phyloP scores from a whole-genome alignment of 2,329 filamentous ascomycete genomes.

The Tetracladium maxilliforme region DNA sequence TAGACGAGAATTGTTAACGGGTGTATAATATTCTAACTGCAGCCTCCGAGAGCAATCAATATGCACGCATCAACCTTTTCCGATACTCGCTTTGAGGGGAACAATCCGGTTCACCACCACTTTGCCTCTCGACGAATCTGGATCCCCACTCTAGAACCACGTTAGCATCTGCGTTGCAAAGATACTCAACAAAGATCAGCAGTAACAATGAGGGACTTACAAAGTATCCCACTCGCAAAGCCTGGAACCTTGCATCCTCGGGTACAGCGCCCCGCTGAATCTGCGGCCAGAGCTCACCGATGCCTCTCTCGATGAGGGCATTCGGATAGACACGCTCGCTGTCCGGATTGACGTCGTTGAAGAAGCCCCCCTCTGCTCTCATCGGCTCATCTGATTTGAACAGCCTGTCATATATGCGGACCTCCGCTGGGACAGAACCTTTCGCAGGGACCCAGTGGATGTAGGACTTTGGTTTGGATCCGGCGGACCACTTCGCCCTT shows the following conservation, averaged over 20 bases:
- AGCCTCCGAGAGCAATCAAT: too few relatives aligned
- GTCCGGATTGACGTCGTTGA: conserved; percentile 45
- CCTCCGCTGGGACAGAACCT: conserved; percentile 21
- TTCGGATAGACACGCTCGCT: conserved; percentile 41
- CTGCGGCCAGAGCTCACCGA: conserved; percentile 35
- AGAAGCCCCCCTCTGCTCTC: conserved; percentile 40
- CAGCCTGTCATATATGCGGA: conserved; percentile 43
- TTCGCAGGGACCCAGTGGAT: conserved; percentile 44
- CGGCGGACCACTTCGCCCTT: conserved; percentile 13
- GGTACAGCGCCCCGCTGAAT: conserved; percentile 43
- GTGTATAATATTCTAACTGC: too few relatives aligned
- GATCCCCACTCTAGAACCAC: too few relatives aligned
- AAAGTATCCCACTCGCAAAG: not conserved
- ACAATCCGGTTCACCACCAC: conserved; percentile 86
- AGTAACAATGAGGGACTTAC: too few relatives aligned
- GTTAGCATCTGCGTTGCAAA: too few relatives aligned
- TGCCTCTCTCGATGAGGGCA: conserved; percentile 45
- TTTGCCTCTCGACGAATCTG: conserved; percentile 62
- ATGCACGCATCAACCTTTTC: conserved; percentile 32
- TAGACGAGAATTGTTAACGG: too few relatives aligned
- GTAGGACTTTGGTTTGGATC: conserved; percentile 29
- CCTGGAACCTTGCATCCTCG: conserved; percentile 19
- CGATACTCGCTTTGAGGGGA: conserved; percentile 71
- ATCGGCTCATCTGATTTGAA: conserved; percentile 51
- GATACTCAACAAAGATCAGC: too few relatives aligned